A percentile compares a stretch with the other conserved stretches of the same genome.
These are phyloP conservation scores for Kodamaea suecica DNA, from an alignment of 1,139 yeast genomes.

Conservation along the genomic window DNA sequence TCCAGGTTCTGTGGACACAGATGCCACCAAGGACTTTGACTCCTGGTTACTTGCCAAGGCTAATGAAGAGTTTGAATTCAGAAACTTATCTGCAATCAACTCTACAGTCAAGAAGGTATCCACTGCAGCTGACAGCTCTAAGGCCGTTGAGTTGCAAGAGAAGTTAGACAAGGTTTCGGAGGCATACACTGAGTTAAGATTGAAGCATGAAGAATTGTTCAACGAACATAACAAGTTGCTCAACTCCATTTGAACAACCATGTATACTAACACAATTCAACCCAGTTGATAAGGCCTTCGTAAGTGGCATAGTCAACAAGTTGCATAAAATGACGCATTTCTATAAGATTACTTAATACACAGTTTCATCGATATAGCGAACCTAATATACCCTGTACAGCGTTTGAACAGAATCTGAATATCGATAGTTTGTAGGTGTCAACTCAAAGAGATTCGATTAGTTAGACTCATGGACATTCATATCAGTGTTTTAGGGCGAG, in stretches of 20 bases:
- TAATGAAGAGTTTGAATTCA: constrained; percentile 51
- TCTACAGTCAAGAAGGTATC: constrained; percentile 32
- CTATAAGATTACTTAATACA: constrained; percentile 1
- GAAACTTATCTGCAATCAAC: constrained; percentile 35
- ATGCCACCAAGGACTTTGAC: constrained; percentile 22
- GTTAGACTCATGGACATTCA: too few species aligned
- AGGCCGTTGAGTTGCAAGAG: constrained; percentile 32
- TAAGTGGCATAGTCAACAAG: too few species aligned
- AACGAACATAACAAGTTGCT: constrained; percentile 47
- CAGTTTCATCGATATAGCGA: too few species aligned
- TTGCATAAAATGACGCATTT: not conserved
- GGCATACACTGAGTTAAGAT: constrained; percentile 59
- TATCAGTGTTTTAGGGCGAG: too few species aligned
- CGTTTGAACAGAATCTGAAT: too few species aligned
- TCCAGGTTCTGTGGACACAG: constrained; percentile 16
- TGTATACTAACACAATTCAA: not conserved
- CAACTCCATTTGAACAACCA: constrained; percentile 12
- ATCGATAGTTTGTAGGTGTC: too few species aligned
- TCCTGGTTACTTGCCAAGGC: constrained; percentile 48
- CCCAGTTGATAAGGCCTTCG: too few species aligned
- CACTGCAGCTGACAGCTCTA: constrained; percentile 8
- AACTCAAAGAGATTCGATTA: too few species aligned
- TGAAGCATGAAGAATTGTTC: constrained; percentile 58
- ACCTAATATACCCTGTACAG: too few species aligned
- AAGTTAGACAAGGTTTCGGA: constrained; percentile 49